Base-by-base conservation (phyloP, 148 eudicot genomes). In the Persicaria maculosa region DNA sequence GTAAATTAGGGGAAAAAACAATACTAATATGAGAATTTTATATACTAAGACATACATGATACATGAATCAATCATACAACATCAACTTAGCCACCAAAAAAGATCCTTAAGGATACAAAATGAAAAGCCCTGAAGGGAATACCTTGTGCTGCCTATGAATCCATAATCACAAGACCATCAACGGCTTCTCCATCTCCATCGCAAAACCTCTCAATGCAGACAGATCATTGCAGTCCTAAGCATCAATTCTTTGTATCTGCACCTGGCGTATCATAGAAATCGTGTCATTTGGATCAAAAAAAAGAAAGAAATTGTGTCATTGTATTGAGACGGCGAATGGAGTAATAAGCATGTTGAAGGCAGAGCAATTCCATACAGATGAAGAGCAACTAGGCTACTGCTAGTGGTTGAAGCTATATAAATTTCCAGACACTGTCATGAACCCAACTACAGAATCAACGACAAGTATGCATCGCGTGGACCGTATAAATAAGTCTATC, bases 181-280 rank as follows among this genome's bases (percentile, higher is more conserved):
- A 53, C 54, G 4, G 14, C 54, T 10, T 4, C 54, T 3, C 54
- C 54, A 14, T 10, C n/a, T 9, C 15, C 54, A 50, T 10, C 54
- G 54, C 5, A 53, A 25, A 62, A 64, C 44, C 46, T 14, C 69
- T 58, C 36, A 22, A 9, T 3, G 46, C 16, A 31, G 68, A 62
- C 11, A 36, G 65, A 58, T 58, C 65, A 22, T 58, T 58, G 44
- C 17, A 40, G 43, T 59, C 25, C 67, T 59, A 59, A 36, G 46
- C 19, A 65, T 65, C 70, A 65, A 5, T 65, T 65, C 47, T 36
- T 65, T 46, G 16, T 43, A 65, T 40, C 70, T 65, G 47, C 70
- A 65, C 19, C 4, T 16, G 17, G 40, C 46, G 4, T 19, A 15
- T 3, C 22, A 19, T 57, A 17, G 62, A 57, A 57, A 57, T 7